These are phyloP conservation scores for Datisca glomerata DNA, from an alignment of 306 rosid genomes.

Conservation along the genomic window DNA sequence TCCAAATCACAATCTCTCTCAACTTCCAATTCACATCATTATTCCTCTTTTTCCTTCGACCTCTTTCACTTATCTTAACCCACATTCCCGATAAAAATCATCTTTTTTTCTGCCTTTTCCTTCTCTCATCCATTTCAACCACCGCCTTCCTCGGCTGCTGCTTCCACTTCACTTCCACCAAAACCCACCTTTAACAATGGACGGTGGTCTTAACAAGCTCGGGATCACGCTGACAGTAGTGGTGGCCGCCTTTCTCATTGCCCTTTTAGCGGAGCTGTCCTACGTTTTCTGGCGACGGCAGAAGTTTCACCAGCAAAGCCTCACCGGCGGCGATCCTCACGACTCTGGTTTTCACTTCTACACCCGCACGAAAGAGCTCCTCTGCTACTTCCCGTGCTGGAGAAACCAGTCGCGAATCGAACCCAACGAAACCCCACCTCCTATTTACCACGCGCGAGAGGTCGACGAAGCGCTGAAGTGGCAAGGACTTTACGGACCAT, in stretches of 20 bases:
- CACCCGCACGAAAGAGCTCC: not conserved
- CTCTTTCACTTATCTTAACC: no score
- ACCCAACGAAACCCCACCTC: not conserved
- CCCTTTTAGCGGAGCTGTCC: not conserved
- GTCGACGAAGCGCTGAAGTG: slow-evolving; percentile 23
- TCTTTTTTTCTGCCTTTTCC: no score
- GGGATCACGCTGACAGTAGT: not conserved
- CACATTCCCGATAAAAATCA: no score
- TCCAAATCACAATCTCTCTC: no score
- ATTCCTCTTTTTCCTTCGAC: no score
- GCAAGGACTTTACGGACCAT: slow-evolving; percentile 19
- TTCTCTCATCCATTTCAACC: not conserved
- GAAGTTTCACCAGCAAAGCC: no score
- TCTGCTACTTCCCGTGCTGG: slow-evolving; percentile 14
- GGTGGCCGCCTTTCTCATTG: not conserved
- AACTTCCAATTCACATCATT: no score
- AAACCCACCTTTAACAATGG: no score
- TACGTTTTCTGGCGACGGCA: not conserved
- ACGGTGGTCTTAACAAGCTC: not conserved
- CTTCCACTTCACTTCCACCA: no score
- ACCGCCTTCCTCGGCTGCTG: no score
- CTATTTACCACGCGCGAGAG: not conserved
- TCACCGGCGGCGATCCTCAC: not conserved
- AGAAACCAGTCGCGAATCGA: slow-evolving; percentile 23
- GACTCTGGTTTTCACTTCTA: not conserved